phyloP scores from a whole-genome alignment of 352 stramenopile genomes.

The Phytophthora pisi region DNA sequence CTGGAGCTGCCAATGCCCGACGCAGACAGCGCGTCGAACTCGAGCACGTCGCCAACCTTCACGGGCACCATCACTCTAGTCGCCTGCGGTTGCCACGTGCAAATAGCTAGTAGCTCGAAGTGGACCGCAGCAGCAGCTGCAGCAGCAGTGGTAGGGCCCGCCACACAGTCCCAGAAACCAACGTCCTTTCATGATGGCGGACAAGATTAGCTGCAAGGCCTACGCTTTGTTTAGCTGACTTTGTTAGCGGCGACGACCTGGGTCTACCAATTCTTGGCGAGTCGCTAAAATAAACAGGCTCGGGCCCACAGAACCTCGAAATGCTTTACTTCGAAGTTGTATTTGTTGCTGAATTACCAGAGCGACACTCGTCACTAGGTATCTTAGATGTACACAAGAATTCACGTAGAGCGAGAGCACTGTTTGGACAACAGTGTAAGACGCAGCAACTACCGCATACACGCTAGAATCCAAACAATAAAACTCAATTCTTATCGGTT shows the following conservation, averaged over 20 bases:
- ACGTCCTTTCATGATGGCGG: slow-evolving; percentile 6
- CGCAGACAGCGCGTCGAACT: slow-evolving; percentile 35
- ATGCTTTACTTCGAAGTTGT: no score
- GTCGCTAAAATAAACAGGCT: no score
- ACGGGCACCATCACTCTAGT: slow-evolving; percentile 21
- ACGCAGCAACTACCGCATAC: not conserved
- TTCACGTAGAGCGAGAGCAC: not conserved
- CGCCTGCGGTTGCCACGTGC: not conserved
- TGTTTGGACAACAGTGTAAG: not conserved
- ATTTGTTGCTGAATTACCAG: no score
- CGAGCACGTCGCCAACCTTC: slow-evolving; percentile 55
- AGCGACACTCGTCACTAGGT: not conserved
- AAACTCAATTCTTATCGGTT: not conserved
- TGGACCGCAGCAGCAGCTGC: not conserved
- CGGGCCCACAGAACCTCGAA: no score
- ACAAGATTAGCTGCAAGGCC: not conserved
- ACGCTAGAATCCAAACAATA: not conserved
- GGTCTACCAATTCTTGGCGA: not conserved
- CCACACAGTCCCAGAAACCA: slow-evolving; percentile 6
- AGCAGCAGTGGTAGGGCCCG: not conserved
- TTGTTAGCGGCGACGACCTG: not conserved
- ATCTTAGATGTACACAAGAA: not conserved
- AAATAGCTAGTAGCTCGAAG: not conserved
- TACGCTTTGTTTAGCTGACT: not conserved
- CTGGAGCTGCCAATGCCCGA: not conserved